These are phyloP conservation scores for Talaromyces sp. DNA, from an alignment of 2,329 filamentous ascomycete genomes.

Conservation along the genomic window DNA sequence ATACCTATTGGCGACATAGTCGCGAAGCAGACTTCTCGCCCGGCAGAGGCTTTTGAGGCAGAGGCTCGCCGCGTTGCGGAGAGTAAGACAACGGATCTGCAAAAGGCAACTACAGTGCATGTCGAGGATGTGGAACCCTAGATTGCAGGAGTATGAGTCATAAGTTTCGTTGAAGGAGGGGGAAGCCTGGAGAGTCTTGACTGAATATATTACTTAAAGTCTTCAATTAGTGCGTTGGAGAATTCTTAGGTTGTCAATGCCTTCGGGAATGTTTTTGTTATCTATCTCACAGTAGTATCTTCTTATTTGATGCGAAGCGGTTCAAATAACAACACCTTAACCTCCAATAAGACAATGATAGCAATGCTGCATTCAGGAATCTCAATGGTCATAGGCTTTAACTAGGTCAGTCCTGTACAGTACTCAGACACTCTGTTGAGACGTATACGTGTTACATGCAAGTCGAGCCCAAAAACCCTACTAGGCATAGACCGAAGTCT, in stretches of 20 bases:
- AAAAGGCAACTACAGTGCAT: neutral
- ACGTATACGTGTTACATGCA: neutral
- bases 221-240: neutral
- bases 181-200: neutral
- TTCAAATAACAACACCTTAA: neutral
- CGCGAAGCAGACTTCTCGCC: neutral
- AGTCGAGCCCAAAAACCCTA: no score
- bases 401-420: neutral
- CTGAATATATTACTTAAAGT: neutral
- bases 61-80: slow-evolving; percentile 1
- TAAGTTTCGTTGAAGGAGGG: neutral
- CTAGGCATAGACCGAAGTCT: neutral
- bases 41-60: neutral
- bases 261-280: neutral
- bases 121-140: neutral
- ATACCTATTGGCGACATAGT: neutral
- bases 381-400: neutral
- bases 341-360: neutral
- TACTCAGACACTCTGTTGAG: neutral
- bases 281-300: neutral
- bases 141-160: neutral
- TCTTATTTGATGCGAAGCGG: neutral
- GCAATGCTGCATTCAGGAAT: neutral
- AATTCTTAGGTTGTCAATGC: neutral
- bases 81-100: neutral